A percentile compares a stretch with the other conserved stretches of the same genome.
These are phyloP conservation scores for Acacia acuminata DNA, from an alignment of 306 rosid species.

Conservation along the genomic window DNA sequence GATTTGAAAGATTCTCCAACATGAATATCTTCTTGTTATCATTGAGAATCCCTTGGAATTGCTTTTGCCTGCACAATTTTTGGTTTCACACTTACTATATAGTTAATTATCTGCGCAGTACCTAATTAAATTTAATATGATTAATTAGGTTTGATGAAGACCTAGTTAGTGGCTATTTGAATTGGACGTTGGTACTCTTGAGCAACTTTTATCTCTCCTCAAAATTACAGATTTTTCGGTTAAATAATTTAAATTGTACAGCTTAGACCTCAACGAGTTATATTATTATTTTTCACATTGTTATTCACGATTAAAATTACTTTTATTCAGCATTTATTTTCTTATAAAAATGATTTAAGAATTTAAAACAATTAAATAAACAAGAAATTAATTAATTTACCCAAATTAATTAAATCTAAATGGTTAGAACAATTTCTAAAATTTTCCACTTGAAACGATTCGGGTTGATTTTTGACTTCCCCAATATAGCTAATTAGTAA, in stretches of 20 bases:
- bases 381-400: no score
- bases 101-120: neutral
- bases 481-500: neutral
- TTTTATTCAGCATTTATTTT: neutral
- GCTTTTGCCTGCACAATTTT: neutral
- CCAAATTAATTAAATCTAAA: neutral
- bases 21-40: neutral
- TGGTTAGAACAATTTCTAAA: neutral
- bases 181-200: neutral
- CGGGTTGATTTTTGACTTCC: neutral
- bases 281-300: neutral
- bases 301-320: no score
- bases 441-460: neutral
- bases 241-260: no score
- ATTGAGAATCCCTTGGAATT: neutral
- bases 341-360: no score
- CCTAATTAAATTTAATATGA: neutral
- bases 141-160: neutral
- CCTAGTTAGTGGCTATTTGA: neutral
- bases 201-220: neutral
- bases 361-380: no score
- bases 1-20: neutral
- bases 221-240: no score
- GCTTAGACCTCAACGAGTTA: neutral
- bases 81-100: neutral